phyloP scores from a whole-genome alignment of 2,329 filamentous ascomycete genomes.

The Dactylellina leptospora region DNA sequence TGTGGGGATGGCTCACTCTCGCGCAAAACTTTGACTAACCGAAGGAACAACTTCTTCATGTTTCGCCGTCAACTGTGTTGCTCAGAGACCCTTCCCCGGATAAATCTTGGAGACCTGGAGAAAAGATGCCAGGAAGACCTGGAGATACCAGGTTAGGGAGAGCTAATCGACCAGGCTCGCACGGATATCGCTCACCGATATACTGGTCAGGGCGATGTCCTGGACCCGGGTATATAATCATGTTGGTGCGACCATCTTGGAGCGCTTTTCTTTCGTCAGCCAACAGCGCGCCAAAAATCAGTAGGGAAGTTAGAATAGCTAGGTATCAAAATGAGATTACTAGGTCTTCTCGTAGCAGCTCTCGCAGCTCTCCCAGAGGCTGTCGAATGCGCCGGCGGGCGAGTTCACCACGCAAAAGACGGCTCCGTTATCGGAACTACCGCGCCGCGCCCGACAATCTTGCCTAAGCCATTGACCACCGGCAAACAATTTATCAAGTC shows the following conservation, averaged over 20 bases:
- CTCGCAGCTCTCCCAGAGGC: constrained; percentile 32
- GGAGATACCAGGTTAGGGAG: constrained; percentile 12
- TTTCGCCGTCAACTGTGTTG: constrained; percentile 53
- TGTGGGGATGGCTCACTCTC: constrained; percentile 21
- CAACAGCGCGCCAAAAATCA: constrained; percentile 8
- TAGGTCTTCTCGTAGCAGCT: constrained; percentile 25
- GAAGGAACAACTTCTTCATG: constrained; percentile 33
- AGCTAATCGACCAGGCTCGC: constrained; percentile 3
- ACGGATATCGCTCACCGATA: constrained; percentile 26
- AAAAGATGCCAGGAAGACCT: constrained; percentile 6
- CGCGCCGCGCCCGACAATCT: constrained; percentile 32
- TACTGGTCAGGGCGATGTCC: not conserved
- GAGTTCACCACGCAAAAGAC: constrained; percentile 44
- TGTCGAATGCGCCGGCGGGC: constrained; percentile 34
- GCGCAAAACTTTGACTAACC: not conserved
- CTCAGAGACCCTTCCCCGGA: constrained; percentile 32
- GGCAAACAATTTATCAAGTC: constrained; percentile 49
- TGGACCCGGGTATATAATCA: constrained; percentile 24
- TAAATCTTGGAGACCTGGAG: constrained; percentile 18
- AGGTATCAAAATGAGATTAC: constrained; percentile 34
- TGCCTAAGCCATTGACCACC: constrained; percentile 37
- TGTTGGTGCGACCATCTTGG: not conserved
- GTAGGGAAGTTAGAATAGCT: constrained; percentile 13
- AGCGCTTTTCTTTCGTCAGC: constrained; percentile 2
- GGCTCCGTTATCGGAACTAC: constrained; percentile 42